Evolutionary conservation across 2,329 filamentous ascomycete species (phyloP), one percentile per base, ranked within the genome.

Genomic region (Amauroascus verrucosus): DNA sequence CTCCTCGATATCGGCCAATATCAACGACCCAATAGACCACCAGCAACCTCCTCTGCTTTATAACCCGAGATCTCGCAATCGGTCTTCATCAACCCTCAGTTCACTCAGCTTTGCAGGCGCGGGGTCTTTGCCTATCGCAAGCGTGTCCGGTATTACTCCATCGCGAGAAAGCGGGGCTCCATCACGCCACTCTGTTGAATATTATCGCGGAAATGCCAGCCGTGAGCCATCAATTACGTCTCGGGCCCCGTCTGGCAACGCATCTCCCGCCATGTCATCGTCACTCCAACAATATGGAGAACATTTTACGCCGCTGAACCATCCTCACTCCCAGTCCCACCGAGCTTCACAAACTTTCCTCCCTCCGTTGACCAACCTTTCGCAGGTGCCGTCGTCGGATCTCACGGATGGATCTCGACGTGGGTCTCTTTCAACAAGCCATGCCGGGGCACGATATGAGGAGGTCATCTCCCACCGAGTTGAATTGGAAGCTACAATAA

Each of bases 21-120:
- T 76, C 54, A 72, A 75, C 43, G 77, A 80, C 47, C 64, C 71
- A 1, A 69, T 67, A 43, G 70, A 77, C 59, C 63, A 69, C 55
- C 62, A 72, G 48, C 59, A 72, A 52, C 64, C 76, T 51, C 68
- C 71, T 20, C 74, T 73, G 37, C 67, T 77, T 6, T 72, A 70
- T 33, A 75, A 79, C 54, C 76, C 79, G n/a, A 53, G 33, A 32
- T 48, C 35, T 11, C 75, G 79, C 50, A 77, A 82, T 62, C 75
- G 78, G 48, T 80, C 77, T 18, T 78, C 75, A 7, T 78, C 75
- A 5, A 79, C 73, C 56, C 69, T 80, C 13, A 78, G 76, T 28
- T 67, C 72, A 8, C 69, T 72, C 43, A 69, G 70, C 51, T 63
- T 69, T 48, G 62, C 63, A 41, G 64, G 63, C 32, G 58, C 45